Conservation (phyloP, 2,329 filamentous ascomycete genomes). For the Sporothrix mexicana region DNA sequence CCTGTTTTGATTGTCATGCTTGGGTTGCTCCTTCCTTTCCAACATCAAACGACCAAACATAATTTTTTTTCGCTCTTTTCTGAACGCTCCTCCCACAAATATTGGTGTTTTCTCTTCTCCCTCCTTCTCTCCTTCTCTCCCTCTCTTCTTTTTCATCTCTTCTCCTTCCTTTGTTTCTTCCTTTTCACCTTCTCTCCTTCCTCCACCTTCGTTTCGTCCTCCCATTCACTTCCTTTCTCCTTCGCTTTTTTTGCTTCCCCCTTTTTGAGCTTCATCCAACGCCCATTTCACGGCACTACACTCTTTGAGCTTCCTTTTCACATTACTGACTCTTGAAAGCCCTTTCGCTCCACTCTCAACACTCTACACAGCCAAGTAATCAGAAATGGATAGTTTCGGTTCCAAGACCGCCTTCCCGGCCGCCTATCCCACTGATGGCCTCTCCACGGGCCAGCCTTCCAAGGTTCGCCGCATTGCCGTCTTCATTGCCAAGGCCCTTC, state of each 20-base stretch:
- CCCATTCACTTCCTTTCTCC: not conserved
- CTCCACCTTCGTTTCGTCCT: not conserved
- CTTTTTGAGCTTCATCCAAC: constrained; percentile 23
- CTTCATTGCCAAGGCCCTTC: constrained; percentile 20
- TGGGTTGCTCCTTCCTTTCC: constrained; percentile 34
- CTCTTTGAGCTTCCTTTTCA: constrained; percentile 20
- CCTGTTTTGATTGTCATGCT: constrained; percentile 32
- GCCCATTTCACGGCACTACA: not conserved
- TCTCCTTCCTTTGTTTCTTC: not conserved
- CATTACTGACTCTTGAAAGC: not conserved
- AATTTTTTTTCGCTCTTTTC: constrained; percentile 8
- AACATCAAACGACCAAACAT: constrained; percentile 8
- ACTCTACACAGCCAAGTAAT: not conserved
- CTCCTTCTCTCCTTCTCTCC: constrained; percentile 1
- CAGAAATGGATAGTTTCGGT: constrained; percentile 30
- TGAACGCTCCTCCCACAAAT: constrained; percentile 17
- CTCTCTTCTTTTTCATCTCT: not conserved
- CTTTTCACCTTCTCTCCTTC: not conserved
- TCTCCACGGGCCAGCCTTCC: not conserved
- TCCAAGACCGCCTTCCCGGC: constrained; percentile 25
- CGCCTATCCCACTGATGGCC: constrained; percentile 2
- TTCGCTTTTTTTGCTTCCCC: not conserved
- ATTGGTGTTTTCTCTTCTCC: not conserved
- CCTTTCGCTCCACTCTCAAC: not conserved
- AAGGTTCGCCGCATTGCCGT: not conserved